Evolutionary conservation across 768 basidiomycete species (phyloP), one percentile per base, ranked within the genome.

Genomic region (Pulveroboletus sp.): DNA sequence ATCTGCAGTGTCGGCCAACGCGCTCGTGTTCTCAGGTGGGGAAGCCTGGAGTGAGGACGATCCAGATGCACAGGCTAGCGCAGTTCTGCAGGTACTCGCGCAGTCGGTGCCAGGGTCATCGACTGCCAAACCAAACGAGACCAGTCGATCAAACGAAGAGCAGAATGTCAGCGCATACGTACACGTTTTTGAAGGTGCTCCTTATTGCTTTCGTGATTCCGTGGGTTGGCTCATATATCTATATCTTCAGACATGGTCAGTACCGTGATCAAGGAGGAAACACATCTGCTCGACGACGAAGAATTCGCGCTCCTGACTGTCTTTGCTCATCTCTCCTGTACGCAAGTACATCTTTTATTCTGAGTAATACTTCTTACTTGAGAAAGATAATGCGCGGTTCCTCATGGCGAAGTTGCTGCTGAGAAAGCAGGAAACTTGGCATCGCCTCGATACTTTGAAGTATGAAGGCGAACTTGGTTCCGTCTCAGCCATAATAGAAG

Each of bases 331-430:
- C 66, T 86, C 17, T 67, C 75, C 26, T 81, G 84, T 84, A 55
- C 54, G 82, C 70, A 10, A 2, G 30, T 39, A 35, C 21, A 40
- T 50, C 31, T 15, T 26, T 17, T 43, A 18, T 14, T 47, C 11
- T 10, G 17, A 5, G 10, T 3, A 35, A 39, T 36, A 11, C 8
- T 43, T 11, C 60, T 62, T 32, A 68, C 33, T 13, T 21, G 17
- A 14, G 3, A 33, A 53, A 84, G 82, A 80, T 56, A 63, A 73
- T 13, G 76, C 83, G 3, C 72, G 76, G 26, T 86, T 84, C 63
- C 76, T 88, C 14, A 73, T 86, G 53, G 73, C 80, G 15, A 78
- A 83, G 18, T 69, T 88, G 8, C 71, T 80, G n/a, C 71, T 85
- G 8, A 77, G 85, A 44, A 82, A 82, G 55, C 71, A 71, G 27